phyloP scores from a whole-genome alignment of 2,329 filamentous ascomycete species.

The Colletotrichum eleusines region DNA sequence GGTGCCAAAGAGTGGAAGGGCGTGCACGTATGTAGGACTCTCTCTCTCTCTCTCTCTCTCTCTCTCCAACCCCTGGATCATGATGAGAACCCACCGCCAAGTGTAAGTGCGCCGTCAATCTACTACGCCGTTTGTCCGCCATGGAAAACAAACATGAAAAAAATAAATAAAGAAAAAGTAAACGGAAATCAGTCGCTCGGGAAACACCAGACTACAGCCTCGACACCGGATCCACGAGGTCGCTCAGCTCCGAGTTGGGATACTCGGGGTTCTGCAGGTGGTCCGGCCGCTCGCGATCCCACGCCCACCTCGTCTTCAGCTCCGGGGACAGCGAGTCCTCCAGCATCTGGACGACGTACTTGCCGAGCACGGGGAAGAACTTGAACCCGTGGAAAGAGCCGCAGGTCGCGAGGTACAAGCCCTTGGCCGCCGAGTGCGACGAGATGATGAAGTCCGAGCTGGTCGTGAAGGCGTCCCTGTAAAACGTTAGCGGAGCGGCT shows the following conservation, averaged over 20 bases:
- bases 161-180: too few species aligned
- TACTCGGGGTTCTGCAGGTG: slow-evolving; percentile 65
- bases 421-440: slow-evolving; percentile 62
- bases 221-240: slow-evolving; percentile 55
- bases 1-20: slow-evolving; percentile 1
- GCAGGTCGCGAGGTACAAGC: slow-evolving; percentile 72
- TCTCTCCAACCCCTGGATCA: slow-evolving; percentile 1
- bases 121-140: slow-evolving; percentile 3
- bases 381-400: slow-evolving; percentile 78
- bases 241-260: slow-evolving; percentile 68
- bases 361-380: slow-evolving; percentile 74
- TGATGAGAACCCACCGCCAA: neutral
- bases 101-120: neutral
- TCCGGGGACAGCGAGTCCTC: slow-evolving; percentile 58
- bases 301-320: slow-evolving; percentile 64
- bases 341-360: slow-evolving; percentile 70
- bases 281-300: slow-evolving; percentile 71
- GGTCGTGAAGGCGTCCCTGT: slow-evolving; percentile 74
- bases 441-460: slow-evolving; percentile 73
- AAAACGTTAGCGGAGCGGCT: slow-evolving; percentile 1
- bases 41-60: neutral
- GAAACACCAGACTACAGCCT: slow-evolving; percentile 45
- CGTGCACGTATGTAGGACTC: too few species aligned
- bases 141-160: too few species aligned
- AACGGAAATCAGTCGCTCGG: neutral